Percentiles rank a stretch among this genome's conserved stretches.
phyloP scores from a whole-genome alignment of 768 basidiomycete species.

The Phaeotremella fagi region DNA sequence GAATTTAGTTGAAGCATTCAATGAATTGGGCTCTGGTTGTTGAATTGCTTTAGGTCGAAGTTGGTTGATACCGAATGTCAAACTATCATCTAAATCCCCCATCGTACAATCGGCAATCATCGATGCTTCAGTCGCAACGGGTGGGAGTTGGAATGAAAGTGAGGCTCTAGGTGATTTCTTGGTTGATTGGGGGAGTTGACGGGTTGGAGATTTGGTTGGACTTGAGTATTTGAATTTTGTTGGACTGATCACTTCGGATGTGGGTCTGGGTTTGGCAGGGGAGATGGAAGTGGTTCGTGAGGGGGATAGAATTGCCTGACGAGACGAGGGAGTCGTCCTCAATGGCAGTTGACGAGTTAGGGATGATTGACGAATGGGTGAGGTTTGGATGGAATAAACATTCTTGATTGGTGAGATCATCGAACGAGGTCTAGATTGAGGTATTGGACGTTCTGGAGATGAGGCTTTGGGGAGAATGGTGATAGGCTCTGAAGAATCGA shows the following conservation, averaged over 20 bases:
- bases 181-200: neutral
- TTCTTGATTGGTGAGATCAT: neutral
- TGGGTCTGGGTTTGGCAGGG: neutral
- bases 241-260: neutral
- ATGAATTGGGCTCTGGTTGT: neutral
- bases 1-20: neutral
- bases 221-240: neutral
- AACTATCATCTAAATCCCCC: constrained; percentile 7
- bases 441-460: neutral
- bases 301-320: no score
- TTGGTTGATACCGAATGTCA: constrained; percentile 6
- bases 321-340: no score
- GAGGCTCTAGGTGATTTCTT: neutral
- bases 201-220: neutral
- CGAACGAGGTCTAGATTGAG: no score
- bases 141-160: constrained; percentile 1
- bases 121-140: constrained; percentile 2
- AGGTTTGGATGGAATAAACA: neutral
- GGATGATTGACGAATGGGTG: neutral
- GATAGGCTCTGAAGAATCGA: no score
- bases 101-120: constrained; percentile 11
- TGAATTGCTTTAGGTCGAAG: constrained; percentile 1
- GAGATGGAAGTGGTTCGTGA: no score
- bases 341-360: neutral
- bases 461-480: neutral